Percentiles rank a stretch among this genome's conserved stretches.
Conservation (phyloP, 2,329 filamentous ascomycete genomes). For the Cyphellophora europaea region DNA sequence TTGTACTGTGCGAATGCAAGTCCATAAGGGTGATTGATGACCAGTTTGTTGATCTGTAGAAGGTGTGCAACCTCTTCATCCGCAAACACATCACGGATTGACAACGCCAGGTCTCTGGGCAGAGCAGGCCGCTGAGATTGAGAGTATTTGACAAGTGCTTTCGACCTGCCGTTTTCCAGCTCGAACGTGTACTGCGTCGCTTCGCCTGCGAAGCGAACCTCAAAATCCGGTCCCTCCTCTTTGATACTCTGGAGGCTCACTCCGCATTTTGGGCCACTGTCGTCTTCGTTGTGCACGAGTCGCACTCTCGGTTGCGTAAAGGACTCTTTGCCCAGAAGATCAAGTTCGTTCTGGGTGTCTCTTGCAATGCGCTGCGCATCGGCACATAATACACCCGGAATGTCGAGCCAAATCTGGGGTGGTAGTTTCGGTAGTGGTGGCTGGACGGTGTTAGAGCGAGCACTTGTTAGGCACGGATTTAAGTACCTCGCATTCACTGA, state of each 20-base stretch:
- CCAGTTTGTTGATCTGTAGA: constrained; percentile 41
- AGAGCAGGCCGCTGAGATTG: background rate
- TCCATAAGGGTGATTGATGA: background rate
- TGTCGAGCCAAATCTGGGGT: constrained; percentile 68
- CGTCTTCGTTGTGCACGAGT: constrained; percentile 34
- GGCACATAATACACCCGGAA: constrained; percentile 52
- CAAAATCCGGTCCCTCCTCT: constrained; percentile 49
- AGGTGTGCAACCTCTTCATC: constrained; percentile 82
- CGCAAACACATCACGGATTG: constrained; percentile 67
- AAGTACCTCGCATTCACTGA: constrained; percentile 77
- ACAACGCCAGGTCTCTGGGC: constrained; percentile 57
- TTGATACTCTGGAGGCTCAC: background rate
- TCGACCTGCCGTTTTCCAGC: constrained; percentile 6
- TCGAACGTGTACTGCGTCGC: constrained; percentile 21
- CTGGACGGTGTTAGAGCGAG: background rate
- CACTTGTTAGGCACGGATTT: background rate
- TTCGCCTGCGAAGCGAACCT: constrained; percentile 56
- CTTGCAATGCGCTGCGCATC: constrained; percentile 67
- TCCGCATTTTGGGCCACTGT: background rate
- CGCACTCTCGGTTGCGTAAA: constrained; percentile 72
- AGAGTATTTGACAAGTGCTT: constrained; percentile 5
- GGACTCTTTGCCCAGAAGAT: constrained; percentile 78
- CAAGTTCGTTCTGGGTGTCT: constrained; percentile 75
- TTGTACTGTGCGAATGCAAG: background rate
- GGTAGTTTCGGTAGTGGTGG: constrained; percentile 55